These are phyloP conservation scores for Amyloporia xantha DNA, from an alignment of 768 basidiomycete genomes.

Conservation along the genomic window DNA sequence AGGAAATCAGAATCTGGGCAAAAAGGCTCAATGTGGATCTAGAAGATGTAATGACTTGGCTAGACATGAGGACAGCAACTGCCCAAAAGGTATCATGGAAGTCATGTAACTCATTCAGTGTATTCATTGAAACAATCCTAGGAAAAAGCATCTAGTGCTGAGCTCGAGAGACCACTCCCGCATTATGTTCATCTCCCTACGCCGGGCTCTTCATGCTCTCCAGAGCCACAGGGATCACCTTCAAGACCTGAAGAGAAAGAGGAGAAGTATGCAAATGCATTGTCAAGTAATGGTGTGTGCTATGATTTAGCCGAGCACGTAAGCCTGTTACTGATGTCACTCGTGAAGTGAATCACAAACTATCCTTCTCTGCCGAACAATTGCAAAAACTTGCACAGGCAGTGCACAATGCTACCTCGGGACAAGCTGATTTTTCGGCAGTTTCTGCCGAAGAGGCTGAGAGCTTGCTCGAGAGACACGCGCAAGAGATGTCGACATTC, in stretches of 20 bases:
- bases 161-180: background rate
- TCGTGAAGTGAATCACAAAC: too few species aligned
- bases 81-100: background rate
- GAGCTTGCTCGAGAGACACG: background rate
- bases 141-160: background rate
- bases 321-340: too few species aligned
- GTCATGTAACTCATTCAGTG: background rate
- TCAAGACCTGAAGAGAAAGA: background rate
- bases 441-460: background rate
- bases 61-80: background rate
- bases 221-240: background rate
- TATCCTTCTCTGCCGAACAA: background rate
- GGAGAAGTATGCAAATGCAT: background rate
- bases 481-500: background rate
- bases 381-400: background rate
- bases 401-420: background rate
- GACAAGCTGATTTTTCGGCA: background rate
- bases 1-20: slow-evolving; percentile 8
- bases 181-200: background rate
- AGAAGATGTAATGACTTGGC: slow-evolving; percentile 9
- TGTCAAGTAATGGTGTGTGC: too few species aligned
- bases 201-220: background rate
- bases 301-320: too few species aligned
- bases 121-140: background rate
- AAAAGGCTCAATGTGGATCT: slow-evolving; percentile 1